A percentile compares a stretch with the other conserved stretches of the same genome.
Conservation (phyloP, 495 filamentous ascomycete genomes). For the Penicillium coprophilum region DNA sequence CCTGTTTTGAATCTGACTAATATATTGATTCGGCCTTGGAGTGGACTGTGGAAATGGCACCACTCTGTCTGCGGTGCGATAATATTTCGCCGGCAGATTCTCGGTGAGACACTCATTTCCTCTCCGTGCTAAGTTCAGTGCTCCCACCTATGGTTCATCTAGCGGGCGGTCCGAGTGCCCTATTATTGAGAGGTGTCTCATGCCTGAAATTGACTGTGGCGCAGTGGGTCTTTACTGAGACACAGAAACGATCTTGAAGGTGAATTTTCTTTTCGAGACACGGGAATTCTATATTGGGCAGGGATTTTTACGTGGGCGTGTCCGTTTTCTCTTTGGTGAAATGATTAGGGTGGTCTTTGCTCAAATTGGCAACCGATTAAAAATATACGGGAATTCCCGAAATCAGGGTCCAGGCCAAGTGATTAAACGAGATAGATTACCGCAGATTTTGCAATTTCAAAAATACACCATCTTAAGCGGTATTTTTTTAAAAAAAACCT, state of each 20-base stretch:
- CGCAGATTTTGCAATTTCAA: too few relatives aligned
- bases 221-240: slow-evolving; percentile 4
- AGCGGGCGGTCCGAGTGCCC: not conserved
- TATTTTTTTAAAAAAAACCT: not conserved
- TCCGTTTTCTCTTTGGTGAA: too few relatives aligned
- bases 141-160: not conserved
- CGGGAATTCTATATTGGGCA: not conserved
- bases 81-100: not conserved
- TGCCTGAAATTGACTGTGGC: slow-evolving; percentile 5
- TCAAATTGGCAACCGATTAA: too few relatives aligned
- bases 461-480: not conserved
- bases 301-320: too few relatives aligned
- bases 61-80: not conserved
- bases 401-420: too few relatives aligned
- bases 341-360: too few relatives aligned
- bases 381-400: too few relatives aligned
- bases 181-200: slow-evolving; percentile 12
- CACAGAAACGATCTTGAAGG: not conserved
- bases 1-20: not conserved
- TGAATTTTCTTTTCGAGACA: slow-evolving; percentile 2
- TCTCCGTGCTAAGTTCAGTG: too few relatives aligned
- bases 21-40: too few relatives aligned
- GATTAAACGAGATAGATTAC: too few relatives aligned
- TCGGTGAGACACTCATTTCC: slow-evolving; percentile 13
- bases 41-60: not conserved